Evolutionary conservation across 192 early-diverging fungal species (phyloP).

Genomic region (Rhizoclosmatium sp.): DNA sequence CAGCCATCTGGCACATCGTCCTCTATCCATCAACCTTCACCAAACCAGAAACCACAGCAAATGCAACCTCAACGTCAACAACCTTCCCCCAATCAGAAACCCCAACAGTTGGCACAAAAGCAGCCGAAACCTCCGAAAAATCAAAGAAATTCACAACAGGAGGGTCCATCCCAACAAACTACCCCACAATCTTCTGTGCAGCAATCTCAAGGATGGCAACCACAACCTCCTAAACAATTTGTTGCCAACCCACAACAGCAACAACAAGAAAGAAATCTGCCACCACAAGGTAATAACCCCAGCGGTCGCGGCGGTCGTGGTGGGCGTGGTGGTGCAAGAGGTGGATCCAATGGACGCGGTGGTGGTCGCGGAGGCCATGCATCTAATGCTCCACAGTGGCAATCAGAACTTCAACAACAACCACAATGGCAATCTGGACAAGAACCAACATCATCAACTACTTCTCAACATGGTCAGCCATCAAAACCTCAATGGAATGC

Average conservation of each 20-base stretch:
- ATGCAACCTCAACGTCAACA: not conserved
- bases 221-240: not conserved
- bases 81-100: not conserved
- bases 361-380: not conserved
- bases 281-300: not conserved
- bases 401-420: conserved; percentile 19
- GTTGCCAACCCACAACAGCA: not conserved
- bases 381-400: not conserved
- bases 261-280: conserved; percentile 4
- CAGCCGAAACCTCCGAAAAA: not conserved
- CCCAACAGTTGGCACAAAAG: not conserved
- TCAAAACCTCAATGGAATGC: not conserved
- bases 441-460: not conserved
- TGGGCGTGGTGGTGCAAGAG: not conserved
- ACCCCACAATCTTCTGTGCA: not conserved
- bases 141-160: not conserved
- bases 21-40: not conserved
- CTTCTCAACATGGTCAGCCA: not conserved
- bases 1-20: not conserved
- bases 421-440: conserved; percentile 17
- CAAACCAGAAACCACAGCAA: not conserved
- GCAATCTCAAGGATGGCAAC: not conserved
- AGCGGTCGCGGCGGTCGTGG: not conserved
- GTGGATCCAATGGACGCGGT: conserved; percentile 7
- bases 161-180: not conserved